Evolutionary conservation across 768 basidiomycete species (phyloP).

Genomic region (Stropharia rugosoannulata): DNA sequence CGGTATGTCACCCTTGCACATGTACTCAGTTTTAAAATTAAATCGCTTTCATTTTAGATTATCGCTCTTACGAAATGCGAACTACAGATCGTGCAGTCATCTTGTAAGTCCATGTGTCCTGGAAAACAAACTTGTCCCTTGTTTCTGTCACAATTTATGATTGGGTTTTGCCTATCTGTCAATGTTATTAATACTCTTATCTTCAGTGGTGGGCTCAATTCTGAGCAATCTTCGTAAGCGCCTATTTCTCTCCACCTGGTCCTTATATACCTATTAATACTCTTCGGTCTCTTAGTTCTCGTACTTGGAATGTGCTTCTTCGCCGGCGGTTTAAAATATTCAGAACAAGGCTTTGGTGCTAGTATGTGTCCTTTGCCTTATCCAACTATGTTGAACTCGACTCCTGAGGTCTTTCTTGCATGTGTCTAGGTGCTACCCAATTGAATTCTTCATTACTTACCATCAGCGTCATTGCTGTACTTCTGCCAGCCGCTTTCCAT

Average conservation of each 20-base stretch:
- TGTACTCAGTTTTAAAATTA: neutral
- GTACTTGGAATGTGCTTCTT: constrained; percentile 92
- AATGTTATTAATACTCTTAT: constrained; percentile 13
- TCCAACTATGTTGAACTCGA: no score
- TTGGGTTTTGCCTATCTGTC: neutral
- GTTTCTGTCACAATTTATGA: neutral
- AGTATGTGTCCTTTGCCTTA: constrained; percentile 45
- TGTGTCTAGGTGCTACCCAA: constrained; percentile 51
- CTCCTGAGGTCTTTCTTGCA: neutral
- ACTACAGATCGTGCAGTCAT: constrained; percentile 76
- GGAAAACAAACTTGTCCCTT: neutral
- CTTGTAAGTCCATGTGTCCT: constrained; percentile 48
- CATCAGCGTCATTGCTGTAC: constrained; percentile 76
- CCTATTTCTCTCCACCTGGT: constrained; percentile 8
- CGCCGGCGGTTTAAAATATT: constrained; percentile 75
- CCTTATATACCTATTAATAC: constrained; percentile 2
- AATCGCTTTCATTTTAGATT: constrained; percentile 31
- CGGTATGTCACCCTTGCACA: constrained; percentile 47
- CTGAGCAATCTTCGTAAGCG: constrained; percentile 77
- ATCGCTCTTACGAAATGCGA: constrained; percentile 54
- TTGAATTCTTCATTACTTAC: constrained; percentile 75
- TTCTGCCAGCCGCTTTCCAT: constrained; percentile 82
- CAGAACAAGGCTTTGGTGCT: constrained; percentile 76
- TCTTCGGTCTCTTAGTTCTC: constrained; percentile 46
- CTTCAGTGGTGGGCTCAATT: constrained; percentile 80